Evolutionary conservation across 1,139 yeast species (phyloP), one percentile per base, ranked within the genome.

Genomic region (Hanseniaspora uvarum): DNA sequence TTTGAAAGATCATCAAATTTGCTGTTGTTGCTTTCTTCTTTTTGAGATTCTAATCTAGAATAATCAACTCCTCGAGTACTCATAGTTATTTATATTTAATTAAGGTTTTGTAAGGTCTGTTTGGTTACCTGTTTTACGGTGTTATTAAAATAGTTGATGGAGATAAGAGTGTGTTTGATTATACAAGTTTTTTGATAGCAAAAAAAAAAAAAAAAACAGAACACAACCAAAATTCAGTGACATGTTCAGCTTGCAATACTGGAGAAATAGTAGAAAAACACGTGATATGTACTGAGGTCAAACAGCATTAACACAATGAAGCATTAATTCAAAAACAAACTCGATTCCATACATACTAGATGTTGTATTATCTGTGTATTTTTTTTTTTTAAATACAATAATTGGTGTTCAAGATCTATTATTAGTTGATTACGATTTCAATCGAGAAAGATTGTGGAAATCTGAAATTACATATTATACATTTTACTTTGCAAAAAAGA

Each of bases 41-140:
- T 50, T 31, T 50, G 53, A n/a, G 53, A 50, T 26, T 50, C 53
- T 37, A 50, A 12, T 11, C 31, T 26, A 3, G 53, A 50, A 18
- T 50, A 50, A 18, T 50, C 41, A 2, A 46, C 33, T 16, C 46
- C 48, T 5, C 34, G 39, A 18, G 44, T 14, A 24, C 26, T 50
- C 48, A 50, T 50, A 23, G 3, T 41, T 26, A n/a, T 30, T 28
- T 16, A n/a, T 28, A 4, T 10, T 28, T 28, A 28, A 28, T 28
- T 10, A 28, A 28, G 11, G 34, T 31, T 11, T 38, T 23, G 2
- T 5, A 36, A 18, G 19, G 11, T 36, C 4, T 21, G 24, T 37
- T 4, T 38, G 7, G 16, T 23, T 21, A n/a, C 12, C 14, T 21
- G 1, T 21, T 38, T 38, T 3, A 21, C 1, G 11, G 8, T 38